Evolutionary conservation across 2,329 filamentous ascomycete species (phyloP), one percentile per base, ranked within the genome.

Genomic region (Penicillium expansum): DNA sequence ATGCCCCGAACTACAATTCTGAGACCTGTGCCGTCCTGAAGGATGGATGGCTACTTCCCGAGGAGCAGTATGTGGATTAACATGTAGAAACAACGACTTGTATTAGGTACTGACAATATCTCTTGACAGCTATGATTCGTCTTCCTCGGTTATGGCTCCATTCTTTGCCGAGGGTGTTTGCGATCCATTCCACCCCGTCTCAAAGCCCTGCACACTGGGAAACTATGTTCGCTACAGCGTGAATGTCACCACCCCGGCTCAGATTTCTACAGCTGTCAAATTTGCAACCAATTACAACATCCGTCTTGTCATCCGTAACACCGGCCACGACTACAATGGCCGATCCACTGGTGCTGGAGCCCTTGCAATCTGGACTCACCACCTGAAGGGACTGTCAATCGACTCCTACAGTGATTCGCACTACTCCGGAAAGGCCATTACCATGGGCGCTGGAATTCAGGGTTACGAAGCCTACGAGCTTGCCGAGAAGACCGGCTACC

Each of bases 341-440:
- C 82, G 83, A 41, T 85, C 82, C 0, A 85, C 84, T 0, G 87
- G 86, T n/a, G 80, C 80, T 22, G 85, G 85, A 1, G 77, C 63
- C 2, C 58, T 75, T 30, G 64, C 56, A 2, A 60, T 74, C 29
- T 74, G 71, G 67, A 74, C 62, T 27, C 71, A 73, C 41, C 50
- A 72, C 43, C 61, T 73, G 14, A 74, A 74, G 42, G 47, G 64
- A 13, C 63, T 72, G 14, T 49, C 66, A 3, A 60, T 70, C 43
- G 39, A 56, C 13, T 52, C 67, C n/a, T 82, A 75, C 47, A 67
- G 70, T 5, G 68, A 73, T 20, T 13, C 62, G 1, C 57, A 71
- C 33, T 87, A 86, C 65, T 69, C 58, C 0, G 83, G 83, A 8
- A 73, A 73, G 16, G 82, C 82, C 0, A 71, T 84, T n/a, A 82